Base-by-base conservation (phyloP, 345 rosid genomes). In the Gossypium mustelinum region DNA sequence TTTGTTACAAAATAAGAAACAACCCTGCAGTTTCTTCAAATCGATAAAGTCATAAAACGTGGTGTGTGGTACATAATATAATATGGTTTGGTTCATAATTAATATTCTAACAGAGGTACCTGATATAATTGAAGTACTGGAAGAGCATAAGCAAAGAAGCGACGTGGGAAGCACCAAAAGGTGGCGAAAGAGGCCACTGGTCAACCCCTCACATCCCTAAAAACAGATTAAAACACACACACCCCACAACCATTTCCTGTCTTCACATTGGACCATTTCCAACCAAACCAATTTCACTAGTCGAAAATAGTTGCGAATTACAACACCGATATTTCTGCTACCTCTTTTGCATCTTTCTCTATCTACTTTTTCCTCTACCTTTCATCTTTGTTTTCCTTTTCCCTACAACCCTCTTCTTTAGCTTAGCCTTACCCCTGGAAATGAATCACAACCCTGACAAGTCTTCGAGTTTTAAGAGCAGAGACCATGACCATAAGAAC, bases 231-330 rank as follows among this genome's bases (percentile, higher is more conserved):
- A 59, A 50, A 50, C 71, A 14, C 52, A 14, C 67, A 56, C 11
- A 34, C 14, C 0, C 43, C n/a, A 25, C 41, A 25, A 4, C n/a
- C 67, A 59, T 50, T 74, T 62, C 59, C 41, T 34, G 41, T 34
- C 59, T 66, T 25, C 79, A 22, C 3, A 9, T 57, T 3, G 14
- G 81, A 74, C 78, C 81, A 10, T 64, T 81, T 81, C 83, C 74
- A 18, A 56, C 60, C 18, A 52, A 7, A 7, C 8, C 58, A 41
- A 48, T 34, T 34, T 34, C 12, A 34, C 39, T 34, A 48, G 22
- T 24, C 47, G 10, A 61, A 9, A 17, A 20, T 50, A 17, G 18
- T 27, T 3, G 16, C 48, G 11, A 22, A 39, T 12, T 34, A 57
- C 1, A 39, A 25, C 39, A 68, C 75, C 48, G 43, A 61, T 54